Base-by-base conservation (phyloP, 371 early-diverging fungal species). In the Mortierella sp. region DNA sequence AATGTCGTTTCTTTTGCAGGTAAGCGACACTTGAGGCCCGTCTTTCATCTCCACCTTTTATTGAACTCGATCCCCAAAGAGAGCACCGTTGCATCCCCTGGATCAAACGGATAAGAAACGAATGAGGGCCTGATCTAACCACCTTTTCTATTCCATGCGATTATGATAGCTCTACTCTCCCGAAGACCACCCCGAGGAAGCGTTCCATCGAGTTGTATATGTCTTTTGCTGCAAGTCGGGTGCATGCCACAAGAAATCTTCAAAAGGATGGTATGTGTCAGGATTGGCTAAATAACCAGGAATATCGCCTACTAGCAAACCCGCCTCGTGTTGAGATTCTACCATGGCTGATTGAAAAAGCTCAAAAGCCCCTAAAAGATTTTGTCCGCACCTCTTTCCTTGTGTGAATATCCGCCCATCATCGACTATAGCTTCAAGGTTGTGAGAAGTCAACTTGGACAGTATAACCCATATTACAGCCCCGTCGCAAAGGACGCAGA, bases 211-310 rank as follows among this genome's bases (percentile, higher is more conserved):
- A 47, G 88, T 90, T 55, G 81, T 97, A 16, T 97, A 97, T 72
- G 88, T 98, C 4, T 98, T 95, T 72, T 89, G 93, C 71, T 98
- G 99, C 83, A 93, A 90, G 65, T 91, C 91, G 29, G 96, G 96
- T 19, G 68, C 82, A 0, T 98, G 98, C 82, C 91, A 94, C 57
- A 83, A 85, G 55, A 83, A 84, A 59, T 81, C 87, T 21, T 89
- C 90, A 85, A 82, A 68, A 37, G 84, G 87, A 57, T 84, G 91
- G 93, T 90, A 86, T 46, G 75, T 53, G 53, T 23, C 7, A 9
- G 37, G 37, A 37, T 9, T 5, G 3, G 3, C 37, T 5, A 37
- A 37, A 37, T 5, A 5, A 37, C 37, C 3, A 5, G 37, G 37
- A 9, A 5, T 37, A 37, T 37, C n/a, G n/a, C n/a, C n/a, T 37